Percentiles rank a stretch among this genome's conserved stretches.
Evolutionary conservation across 2,329 filamentous ascomycete genomes (phyloP).

Genomic region (Aspergillus versicolor): DNA sequence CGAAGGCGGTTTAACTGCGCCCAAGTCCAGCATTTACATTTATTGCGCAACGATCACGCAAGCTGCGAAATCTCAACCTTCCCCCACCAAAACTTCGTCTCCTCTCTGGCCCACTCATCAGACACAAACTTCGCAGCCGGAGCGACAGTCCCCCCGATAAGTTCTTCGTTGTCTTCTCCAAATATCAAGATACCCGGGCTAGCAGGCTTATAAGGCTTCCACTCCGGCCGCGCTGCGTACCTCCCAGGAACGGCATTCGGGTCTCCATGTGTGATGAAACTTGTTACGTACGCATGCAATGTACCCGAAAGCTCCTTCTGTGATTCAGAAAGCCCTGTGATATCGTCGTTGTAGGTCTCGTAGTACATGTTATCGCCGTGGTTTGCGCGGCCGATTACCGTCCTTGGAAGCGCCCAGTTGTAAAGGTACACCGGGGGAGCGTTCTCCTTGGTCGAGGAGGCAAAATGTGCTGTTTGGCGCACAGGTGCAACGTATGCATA

Average conservation of each 20-base stretch:
- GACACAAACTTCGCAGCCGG: constrained; percentile 41
- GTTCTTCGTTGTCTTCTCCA: constrained; percentile 51
- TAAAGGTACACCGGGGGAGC: constrained; percentile 50
- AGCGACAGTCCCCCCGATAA: constrained; percentile 43
- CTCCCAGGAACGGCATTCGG: constrained; percentile 38
- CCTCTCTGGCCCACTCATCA: constrained; percentile 44
- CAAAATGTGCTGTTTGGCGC: constrained; percentile 46
- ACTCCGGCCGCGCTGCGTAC: constrained; percentile 33
- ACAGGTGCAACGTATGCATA: constrained; percentile 53
- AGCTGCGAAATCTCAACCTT: constrained; percentile 27
- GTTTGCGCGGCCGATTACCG: constrained; percentile 45
- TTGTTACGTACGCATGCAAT: constrained; percentile 50
- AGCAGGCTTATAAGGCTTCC: constrained; percentile 34
- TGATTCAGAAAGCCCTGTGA: constrained; percentile 35
- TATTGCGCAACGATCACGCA: neutral
- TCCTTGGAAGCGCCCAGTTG: constrained; percentile 53
- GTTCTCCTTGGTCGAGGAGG: constrained; percentile 31
- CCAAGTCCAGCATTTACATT: neutral
- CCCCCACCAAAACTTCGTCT: constrained; percentile 50
- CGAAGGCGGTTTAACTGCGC: too few relatives aligned
- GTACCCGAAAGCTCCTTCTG: constrained; percentile 46
- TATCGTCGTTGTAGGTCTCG: constrained; percentile 43
- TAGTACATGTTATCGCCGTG: constrained; percentile 53
- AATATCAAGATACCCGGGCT: constrained; percentile 41
- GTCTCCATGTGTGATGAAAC: constrained; percentile 49